Conservation (phyloP, 371 early-diverging fungal genomes). For the Phascolomyces articulosus region DNA sequence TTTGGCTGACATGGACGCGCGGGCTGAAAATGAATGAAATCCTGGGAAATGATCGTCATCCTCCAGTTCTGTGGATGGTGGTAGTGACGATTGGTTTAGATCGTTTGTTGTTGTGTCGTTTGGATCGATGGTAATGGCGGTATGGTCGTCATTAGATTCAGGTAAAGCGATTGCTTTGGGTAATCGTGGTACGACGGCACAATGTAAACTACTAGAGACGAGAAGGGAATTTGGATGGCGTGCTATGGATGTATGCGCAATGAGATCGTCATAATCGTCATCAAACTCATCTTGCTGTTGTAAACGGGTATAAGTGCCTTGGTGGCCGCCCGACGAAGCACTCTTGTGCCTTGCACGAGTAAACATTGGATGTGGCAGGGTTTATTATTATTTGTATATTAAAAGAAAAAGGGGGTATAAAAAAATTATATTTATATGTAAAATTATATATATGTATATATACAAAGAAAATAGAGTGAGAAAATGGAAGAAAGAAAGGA, state of each 20-base stretch:
- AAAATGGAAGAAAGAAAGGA: not conserved
- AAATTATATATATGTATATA: no score
- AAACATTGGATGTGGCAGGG: conserved; percentile 22
- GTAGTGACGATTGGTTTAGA: no score
- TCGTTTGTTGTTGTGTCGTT: no score
- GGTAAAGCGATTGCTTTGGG: conserved; percentile 17
- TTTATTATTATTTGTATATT: not conserved
- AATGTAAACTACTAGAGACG: conserved; percentile 31
- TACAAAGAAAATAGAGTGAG: no score
- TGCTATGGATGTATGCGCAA: conserved; percentile 18
- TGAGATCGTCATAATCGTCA: conserved; percentile 29
- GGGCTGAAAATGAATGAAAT: conserved; percentile 22
- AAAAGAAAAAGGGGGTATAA: not conserved
- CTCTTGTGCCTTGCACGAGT: conserved; percentile 20
- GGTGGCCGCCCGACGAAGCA: conserved; percentile 10
- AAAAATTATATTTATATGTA: no score
- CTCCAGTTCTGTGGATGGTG: no score
- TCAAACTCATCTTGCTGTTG: conserved; percentile 44
- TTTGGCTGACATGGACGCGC: conserved; percentile 27
- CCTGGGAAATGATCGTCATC: conserved; percentile 2
- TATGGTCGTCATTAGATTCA: not conserved
- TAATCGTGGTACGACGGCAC: conserved; percentile 29
- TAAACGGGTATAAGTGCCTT: conserved; percentile 32
- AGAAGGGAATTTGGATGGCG: conserved; percentile 43
- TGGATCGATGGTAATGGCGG: no score